Evolutionary conservation across 345 rosid species (phyloP).

Genomic region (Psidium friedrichsthalianum): DNA sequence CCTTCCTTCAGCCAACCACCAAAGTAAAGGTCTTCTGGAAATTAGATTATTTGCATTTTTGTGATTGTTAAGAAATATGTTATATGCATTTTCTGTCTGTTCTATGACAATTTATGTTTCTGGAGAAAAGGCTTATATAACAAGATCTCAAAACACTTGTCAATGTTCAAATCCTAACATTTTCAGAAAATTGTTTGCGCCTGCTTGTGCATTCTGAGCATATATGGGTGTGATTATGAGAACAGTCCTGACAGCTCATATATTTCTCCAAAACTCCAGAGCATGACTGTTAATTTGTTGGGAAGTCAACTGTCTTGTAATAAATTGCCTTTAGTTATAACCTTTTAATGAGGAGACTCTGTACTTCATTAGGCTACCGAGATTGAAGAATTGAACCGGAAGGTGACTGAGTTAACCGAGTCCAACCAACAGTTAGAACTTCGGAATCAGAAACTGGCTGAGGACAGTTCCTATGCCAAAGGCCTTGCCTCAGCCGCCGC

Average conservation of each 20-base stretch:
- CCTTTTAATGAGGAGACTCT: background rate
- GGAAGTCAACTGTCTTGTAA: background rate
- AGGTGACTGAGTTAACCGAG: slow-evolving; percentile 39
- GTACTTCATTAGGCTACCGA: slow-evolving; percentile 35
- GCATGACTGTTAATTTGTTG: background rate
- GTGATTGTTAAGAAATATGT: background rate
- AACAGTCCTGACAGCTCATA: background rate
- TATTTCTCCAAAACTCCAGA: background rate
- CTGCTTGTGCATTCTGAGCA: background rate
- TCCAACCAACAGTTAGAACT: slow-evolving; percentile 62
- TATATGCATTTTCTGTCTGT: background rate
- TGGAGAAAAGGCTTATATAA: background rate
- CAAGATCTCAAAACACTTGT: background rate
- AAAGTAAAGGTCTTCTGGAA: background rate
- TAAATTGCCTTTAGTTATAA: background rate
- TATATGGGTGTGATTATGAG: background rate
- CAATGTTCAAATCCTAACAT: background rate
- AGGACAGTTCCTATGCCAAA: slow-evolving; percentile 94
- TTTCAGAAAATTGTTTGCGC: background rate
- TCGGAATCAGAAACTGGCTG: slow-evolving; percentile 75
- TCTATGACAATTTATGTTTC: background rate
- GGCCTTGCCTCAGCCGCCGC: slow-evolving; percentile 99
- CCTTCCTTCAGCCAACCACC: background rate
- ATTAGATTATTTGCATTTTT: background rate
- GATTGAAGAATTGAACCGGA: slow-evolving; percentile 73